These are phyloP conservation scores for Collybia mongolica DNA, from an alignment of 768 basidiomycete genomes.

Conservation along the genomic window DNA sequence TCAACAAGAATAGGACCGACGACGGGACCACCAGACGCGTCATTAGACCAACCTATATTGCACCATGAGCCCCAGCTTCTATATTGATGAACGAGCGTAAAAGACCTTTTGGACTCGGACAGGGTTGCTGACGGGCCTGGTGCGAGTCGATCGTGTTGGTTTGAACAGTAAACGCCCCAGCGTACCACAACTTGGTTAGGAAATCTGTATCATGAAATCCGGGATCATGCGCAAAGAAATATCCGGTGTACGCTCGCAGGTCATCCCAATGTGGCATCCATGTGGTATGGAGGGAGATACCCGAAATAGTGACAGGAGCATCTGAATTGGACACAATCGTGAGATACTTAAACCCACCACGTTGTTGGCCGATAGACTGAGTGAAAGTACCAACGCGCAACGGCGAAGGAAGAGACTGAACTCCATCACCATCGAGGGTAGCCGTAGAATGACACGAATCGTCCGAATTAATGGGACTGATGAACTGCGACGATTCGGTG, in stretches of 20 bases:
- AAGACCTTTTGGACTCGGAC: slow-evolving; percentile 20
- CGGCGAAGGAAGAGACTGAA: slow-evolving; percentile 28
- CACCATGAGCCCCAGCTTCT: neutral
- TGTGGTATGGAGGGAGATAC: slow-evolving; percentile 39
- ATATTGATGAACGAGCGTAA: too few relatives aligned
- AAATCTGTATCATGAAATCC: slow-evolving; percentile 42
- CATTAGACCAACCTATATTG: slow-evolving; percentile 42
- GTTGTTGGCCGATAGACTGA: slow-evolving; percentile 34
- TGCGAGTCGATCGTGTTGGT: slow-evolving; percentile 42
- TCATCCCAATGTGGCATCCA: slow-evolving; percentile 51
- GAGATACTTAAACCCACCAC: slow-evolving; percentile 48
- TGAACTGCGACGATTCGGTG: slow-evolving; percentile 48
- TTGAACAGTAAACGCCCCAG: slow-evolving; percentile 55
- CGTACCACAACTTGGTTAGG: slow-evolving; percentile 53
- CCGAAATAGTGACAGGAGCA: slow-evolving; percentile 36
- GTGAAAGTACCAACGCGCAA: slow-evolving; percentile 26
- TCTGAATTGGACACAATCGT: slow-evolving; percentile 41
- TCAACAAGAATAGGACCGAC: slow-evolving; percentile 53
- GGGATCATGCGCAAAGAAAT: slow-evolving; percentile 43
- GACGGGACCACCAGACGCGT: slow-evolving; percentile 44
- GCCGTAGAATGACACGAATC: slow-evolving; percentile 28
- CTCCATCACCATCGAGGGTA: slow-evolving; percentile 30
- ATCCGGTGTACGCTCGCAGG: slow-evolving; percentile 43
- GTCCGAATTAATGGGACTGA: slow-evolving; percentile 41
- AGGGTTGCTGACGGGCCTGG: slow-evolving; percentile 31